Conservation (phyloP, 768 basidiomycete genomes). For the Termitomyces sp. region DNA sequence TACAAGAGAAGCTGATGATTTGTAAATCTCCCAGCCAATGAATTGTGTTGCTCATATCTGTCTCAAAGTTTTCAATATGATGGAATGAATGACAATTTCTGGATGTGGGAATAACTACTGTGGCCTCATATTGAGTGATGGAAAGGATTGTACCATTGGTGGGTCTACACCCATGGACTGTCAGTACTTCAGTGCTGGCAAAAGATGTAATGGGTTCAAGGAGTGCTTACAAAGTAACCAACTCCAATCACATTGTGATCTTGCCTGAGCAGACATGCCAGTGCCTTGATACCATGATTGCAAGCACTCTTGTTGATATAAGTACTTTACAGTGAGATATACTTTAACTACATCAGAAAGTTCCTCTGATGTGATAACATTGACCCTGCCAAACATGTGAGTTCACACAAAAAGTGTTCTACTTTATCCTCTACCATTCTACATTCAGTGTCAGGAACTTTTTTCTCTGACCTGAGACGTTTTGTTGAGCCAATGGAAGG, state of each 20-base stretch:
- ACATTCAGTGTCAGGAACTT: no score
- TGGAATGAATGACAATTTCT: conserved; percentile 16
- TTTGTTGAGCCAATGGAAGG: no score
- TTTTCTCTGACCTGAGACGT: no score
- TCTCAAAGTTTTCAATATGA: conserved; percentile 39
- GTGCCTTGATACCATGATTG: conserved; percentile 21
- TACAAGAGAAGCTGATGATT: conserved; percentile 30
- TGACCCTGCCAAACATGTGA: conserved; percentile 21
- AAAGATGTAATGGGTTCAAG: not conserved
- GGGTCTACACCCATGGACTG: conserved; percentile 1
- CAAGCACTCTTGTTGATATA: conserved; percentile 15
- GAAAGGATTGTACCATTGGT: conserved; percentile 1
- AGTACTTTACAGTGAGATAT: conserved; percentile 22
- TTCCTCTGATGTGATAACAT: conserved; percentile 20
- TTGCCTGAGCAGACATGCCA: conserved; percentile 27
- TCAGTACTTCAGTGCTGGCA: not conserved
- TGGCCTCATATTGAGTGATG: conserved; percentile 20
- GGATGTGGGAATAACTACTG: conserved; percentile 32
- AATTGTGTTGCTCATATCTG: conserved; percentile 34
- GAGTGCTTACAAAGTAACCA: conserved; percentile 32
- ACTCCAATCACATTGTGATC: conserved; percentile 25
- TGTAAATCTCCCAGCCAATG: conserved; percentile 34
- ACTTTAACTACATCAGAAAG: conserved; percentile 21
- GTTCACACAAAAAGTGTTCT: conserved; percentile 25
- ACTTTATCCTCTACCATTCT: no score